Evolutionary conservation across 1,139 yeast species (phyloP).

Genomic region (Yamadazyma buinensis): DNA sequence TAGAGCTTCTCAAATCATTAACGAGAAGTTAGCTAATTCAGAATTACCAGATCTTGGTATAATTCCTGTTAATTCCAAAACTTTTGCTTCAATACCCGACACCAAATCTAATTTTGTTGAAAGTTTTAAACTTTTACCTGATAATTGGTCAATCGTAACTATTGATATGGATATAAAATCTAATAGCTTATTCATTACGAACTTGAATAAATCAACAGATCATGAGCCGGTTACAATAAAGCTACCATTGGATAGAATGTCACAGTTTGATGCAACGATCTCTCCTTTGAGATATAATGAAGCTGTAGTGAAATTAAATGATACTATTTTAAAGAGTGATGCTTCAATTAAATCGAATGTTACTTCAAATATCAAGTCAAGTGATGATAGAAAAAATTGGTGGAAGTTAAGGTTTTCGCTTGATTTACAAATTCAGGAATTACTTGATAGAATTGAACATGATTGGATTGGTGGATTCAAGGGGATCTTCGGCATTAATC

Average conservation of each 20-base stretch:
- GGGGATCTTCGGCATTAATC: constrained; percentile 46
- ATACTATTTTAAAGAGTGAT: constrained; percentile 59
- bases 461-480: constrained; percentile 82
- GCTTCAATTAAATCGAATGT: constrained; percentile 51
- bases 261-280: not conserved
- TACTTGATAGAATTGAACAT: constrained; percentile 59
- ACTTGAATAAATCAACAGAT: constrained; percentile 25
- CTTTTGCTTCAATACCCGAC: not conserved
- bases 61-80: not conserved
- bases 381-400: constrained; percentile 68
- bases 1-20: constrained; percentile 27
- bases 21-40: constrained; percentile 21
- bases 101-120: constrained; percentile 4
- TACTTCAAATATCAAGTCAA: constrained; percentile 49
- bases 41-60: not conserved
- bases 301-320: constrained; percentile 41
- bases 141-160: constrained; percentile 56
- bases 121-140: constrained; percentile 31
- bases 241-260: constrained; percentile 53
- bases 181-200: constrained; percentile 56
- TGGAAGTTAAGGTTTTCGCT: constrained; percentile 68
- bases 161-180: constrained; percentile 59
- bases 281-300: constrained; percentile 39
- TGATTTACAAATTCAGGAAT: constrained; percentile 50
- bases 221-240: constrained; percentile 46